Base-by-base conservation (phyloP, 352 stramenopile species). In the Phytopythium sindhum region DNA sequence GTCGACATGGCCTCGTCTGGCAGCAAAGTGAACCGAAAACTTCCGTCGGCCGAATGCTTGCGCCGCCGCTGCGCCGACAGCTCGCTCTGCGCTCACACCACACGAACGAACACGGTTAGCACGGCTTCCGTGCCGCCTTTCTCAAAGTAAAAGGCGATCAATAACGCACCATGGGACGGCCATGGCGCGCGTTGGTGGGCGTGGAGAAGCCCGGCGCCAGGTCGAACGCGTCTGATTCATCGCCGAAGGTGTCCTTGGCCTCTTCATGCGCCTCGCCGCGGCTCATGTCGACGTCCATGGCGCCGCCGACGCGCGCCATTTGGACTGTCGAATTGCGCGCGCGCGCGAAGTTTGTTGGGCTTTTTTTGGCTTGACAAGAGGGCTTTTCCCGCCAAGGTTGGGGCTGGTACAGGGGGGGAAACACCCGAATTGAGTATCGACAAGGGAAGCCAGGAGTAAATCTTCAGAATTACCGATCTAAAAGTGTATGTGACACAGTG, bases 1-100 rank as follows among this genome's bases (percentile, higher is more conserved):
- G 61, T 37, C 1, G 67, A 65, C n/a, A 70, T 48, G 14, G 53
- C 60, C 47, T 71, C 67, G 37, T 79, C 78, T 0, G 84, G 81
- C 17, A 88, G 77, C 51, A 88, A 61, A 54, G 80, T 82, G 65
- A 90, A 90, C 63, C 77, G 65, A 68, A 86, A 93, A 24, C 68
- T 53, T 29, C 61, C 64, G 47, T 58, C 56, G 23, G 33, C 48
- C 37, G 68, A 50, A 21, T 75, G 69, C 57, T 73, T 78, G 11
- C 72, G 67, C 41, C 69, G 58, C 21, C 66, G 68, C 56, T 78
- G 70, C 8, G 58, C 68, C 33, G 64, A 68, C 24, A 61, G 19
- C 41, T 61, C 56, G 41, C 56, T 45, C 56, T 61, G 19, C 8
- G 10, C 10, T 19, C 19, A 26, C 33, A 19, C 7, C 21, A 28